phyloP scores from a whole-genome alignment of 2,329 filamentous ascomycete species.

The Penicillium sp. region DNA sequence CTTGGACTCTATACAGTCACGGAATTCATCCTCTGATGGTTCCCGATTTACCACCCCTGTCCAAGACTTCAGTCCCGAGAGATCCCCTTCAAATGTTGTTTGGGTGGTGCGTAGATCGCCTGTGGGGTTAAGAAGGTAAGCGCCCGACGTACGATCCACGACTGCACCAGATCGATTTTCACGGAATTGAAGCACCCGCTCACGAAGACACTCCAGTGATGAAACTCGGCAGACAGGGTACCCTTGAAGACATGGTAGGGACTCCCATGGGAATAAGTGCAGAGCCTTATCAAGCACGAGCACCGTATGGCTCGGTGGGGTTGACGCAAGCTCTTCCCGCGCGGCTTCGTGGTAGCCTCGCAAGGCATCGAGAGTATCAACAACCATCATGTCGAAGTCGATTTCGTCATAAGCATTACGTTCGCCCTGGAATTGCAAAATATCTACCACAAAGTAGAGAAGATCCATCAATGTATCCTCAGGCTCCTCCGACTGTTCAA shows the following conservation, averaged over 20 bases:
- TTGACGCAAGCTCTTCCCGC: constrained; percentile 34
- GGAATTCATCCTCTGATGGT: constrained; percentile 78
- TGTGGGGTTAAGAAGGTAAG: constrained; percentile 85
- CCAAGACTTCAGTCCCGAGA: constrained; percentile 63
- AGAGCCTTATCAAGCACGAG: constrained; percentile 88
- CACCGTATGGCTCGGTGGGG: constrained; percentile 66
- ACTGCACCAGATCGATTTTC: constrained; percentile 20
- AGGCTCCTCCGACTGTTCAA: constrained; percentile 69
- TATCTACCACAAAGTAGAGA: constrained; percentile 93
- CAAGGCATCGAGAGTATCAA: constrained; percentile 84
- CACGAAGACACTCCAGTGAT: constrained; percentile 77
- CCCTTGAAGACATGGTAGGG: constrained; percentile 77
- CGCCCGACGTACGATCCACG: constrained; percentile 39
- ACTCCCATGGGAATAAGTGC: constrained; percentile 95
- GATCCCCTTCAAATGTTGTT: constrained; percentile 66
- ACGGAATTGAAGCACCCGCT: constrained; percentile 63
- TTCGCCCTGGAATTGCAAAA: constrained; percentile 94
- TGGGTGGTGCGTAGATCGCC: constrained; percentile 81
- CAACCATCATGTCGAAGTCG: constrained; percentile 87
- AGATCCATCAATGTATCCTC: constrained; percentile 91
- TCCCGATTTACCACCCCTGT: constrained; percentile 64
- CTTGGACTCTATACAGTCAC: constrained; percentile 61
- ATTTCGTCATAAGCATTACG: constrained; percentile 97
- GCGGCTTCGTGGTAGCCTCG: constrained; percentile 68
- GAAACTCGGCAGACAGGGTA: constrained; percentile 83